These are phyloP conservation scores for Apiotrichum gamsii DNA, from an alignment of 1,284 basidiomycete species.

Conservation along the genomic window DNA sequence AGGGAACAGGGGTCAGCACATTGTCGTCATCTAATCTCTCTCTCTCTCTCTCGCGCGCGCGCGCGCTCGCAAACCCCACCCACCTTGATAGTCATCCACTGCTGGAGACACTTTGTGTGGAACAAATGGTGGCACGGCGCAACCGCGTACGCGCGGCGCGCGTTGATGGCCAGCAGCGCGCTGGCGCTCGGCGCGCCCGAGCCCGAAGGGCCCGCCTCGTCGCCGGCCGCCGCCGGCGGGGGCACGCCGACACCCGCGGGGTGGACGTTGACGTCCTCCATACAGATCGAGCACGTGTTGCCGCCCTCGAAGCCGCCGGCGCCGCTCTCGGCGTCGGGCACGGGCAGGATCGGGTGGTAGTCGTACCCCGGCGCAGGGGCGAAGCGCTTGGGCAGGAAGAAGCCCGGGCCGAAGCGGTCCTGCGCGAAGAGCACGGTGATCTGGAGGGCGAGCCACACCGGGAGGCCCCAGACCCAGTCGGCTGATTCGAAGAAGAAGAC, in stretches of 20 bases:
- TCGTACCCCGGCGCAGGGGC: constrained; percentile 62
- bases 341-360: constrained; percentile 71
- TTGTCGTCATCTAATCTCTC: no score
- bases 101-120: constrained; percentile 71
- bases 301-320: constrained; percentile 53
- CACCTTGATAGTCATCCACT: constrained; percentile 88
- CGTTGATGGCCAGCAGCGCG: constrained; percentile 40
- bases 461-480: constrained; percentile 65
- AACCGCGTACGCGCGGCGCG: constrained; percentile 67
- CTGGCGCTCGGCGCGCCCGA: no score
- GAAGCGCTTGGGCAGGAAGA: constrained; percentile 55
- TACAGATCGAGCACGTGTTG: constrained; percentile 82
- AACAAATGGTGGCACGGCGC: constrained; percentile 86
- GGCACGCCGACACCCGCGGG: constrained; percentile 49
- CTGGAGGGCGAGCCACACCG: constrained; percentile 60
- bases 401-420: constrained; percentile 68
- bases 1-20: not conserved
- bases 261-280: constrained; percentile 72
- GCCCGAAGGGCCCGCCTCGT: constrained; percentile 12
- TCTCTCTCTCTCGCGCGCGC: no score
- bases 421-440: constrained; percentile 63
- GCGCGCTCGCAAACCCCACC: constrained; percentile 13
- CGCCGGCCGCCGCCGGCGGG: constrained; percentile 33
- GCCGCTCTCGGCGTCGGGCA: constrained; percentile 64
- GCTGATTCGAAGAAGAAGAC: constrained; percentile 63